Evolutionary conservation across 805 yeast species (phyloP).

Genomic region (Metschnikowia dekortorum): DNA sequence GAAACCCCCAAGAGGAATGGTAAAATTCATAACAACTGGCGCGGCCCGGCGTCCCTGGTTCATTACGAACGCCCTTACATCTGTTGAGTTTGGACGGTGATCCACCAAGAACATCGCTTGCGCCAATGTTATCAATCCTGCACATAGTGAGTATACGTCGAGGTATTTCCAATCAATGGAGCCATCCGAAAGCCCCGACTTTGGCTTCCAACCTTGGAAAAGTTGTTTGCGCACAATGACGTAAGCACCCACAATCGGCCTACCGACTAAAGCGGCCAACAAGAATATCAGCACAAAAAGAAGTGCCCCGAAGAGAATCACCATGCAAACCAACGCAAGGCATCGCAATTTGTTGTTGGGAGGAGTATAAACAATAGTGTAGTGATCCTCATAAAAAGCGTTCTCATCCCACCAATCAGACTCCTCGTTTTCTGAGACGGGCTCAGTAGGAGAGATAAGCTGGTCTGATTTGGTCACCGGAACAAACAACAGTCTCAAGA

Average conservation of each 20-base stretch:
- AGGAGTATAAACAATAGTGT: conserved; percentile 82
- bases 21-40: neutral
- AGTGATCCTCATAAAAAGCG: conserved; percentile 37
- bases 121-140: conserved; percentile 8
- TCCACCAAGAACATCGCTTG: conserved; percentile 1
- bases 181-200: neutral
- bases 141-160: conserved; percentile 8
- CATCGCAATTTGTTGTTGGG: conserved; percentile 66
- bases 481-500: conserved; percentile 64
- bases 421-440: conserved; percentile 18
- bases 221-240: neutral
- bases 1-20: neutral
- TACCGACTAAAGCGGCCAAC: conserved; percentile 26
- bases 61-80: conserved; percentile 6
- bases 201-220: neutral
- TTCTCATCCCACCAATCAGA: conserved; percentile 39
- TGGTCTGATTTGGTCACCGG: conserved; percentile 79
- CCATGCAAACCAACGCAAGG: conserved; percentile 38
- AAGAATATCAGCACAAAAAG: conserved; percentile 22
- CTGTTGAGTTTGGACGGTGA: conserved; percentile 3
- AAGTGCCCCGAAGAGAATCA: conserved; percentile 45
- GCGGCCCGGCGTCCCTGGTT: conserved; percentile 5
- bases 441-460: conserved; percentile 34
- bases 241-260: conserved; percentile 9
- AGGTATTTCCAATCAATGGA: conserved; percentile 6